phyloP scores from a whole-genome alignment of 495 filamentous ascomycete species.

The Neurospora sp. region DNA sequence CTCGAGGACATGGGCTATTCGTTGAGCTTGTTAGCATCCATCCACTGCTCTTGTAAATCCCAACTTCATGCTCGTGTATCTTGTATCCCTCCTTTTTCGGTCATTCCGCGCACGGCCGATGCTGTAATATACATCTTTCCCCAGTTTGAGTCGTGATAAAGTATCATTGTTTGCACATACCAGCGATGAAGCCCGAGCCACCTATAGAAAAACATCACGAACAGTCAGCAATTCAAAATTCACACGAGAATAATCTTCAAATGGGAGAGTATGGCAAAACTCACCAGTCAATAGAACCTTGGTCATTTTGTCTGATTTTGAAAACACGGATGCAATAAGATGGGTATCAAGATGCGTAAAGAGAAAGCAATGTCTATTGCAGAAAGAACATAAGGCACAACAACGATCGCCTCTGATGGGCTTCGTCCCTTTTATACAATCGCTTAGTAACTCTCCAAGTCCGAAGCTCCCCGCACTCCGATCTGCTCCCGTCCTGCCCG shows the following conservation, averaged over 20 bases:
- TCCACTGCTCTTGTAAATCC: not conserved
- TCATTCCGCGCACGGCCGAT: not conserved
- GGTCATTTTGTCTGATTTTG: slow-evolving; percentile 34
- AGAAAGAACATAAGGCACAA: not conserved
- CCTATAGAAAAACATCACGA: slow-evolving; percentile 12
- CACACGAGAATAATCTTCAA: too few relatives aligned
- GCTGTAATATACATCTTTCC: not conserved
- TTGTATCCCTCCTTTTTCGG: not conserved
- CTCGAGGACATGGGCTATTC: slow-evolving; percentile 63
- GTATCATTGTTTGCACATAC: slow-evolving; percentile 16
- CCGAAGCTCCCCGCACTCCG: not conserved
- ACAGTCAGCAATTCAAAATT: not conserved
- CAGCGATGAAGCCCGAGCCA: slow-evolving; percentile 43
- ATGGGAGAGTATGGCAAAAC: slow-evolving; percentile 4
- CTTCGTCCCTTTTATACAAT: too few relatives aligned
- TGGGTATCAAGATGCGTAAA: not conserved
- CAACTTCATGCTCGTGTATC: not conserved
- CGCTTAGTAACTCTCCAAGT: too few relatives aligned
- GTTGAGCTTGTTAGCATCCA: slow-evolving; percentile 2
- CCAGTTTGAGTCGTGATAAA: not conserved
- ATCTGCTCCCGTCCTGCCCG: not conserved
- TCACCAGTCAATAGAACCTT: slow-evolving; percentile 50
- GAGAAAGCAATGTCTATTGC: not conserved
- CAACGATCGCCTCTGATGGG: not conserved
- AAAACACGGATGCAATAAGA: not conserved